Evolutionary conservation across 306 rosid species (phyloP).

Genomic region (Prunus armeniaca): DNA sequence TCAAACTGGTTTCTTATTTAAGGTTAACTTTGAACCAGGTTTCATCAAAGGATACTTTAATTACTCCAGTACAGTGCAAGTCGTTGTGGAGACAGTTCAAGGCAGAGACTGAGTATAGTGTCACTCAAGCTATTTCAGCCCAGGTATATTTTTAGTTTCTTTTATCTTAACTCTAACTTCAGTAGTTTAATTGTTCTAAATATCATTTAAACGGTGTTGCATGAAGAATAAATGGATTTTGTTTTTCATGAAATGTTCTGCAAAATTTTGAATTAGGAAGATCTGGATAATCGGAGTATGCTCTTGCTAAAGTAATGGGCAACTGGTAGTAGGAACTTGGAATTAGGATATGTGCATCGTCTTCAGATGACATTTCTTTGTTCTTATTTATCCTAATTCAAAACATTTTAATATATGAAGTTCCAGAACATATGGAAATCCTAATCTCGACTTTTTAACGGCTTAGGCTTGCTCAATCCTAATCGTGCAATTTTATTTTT

Average conservation of each 20-base stretch:
- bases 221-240: background rate
- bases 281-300: background rate
- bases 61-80: conserved; percentile 84
- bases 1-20: conserved; percentile 17
- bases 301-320: background rate
- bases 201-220: background rate
- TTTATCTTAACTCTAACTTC: background rate
- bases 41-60: conserved; percentile 50
- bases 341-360: background rate
- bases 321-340: background rate
- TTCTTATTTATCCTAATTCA: background rate
- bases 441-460: background rate
- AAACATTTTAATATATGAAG: background rate
- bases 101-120: conserved; percentile 69
- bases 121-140: conserved; percentile 84
- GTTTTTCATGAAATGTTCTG: background rate
- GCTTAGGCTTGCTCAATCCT: background rate
- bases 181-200: background rate
- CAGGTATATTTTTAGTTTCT: conserved; percentile 46
- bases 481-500: background rate
- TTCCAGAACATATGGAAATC: background rate
- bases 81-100: conserved; percentile 90
- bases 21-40: conserved; percentile 44
- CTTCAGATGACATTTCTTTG: background rate
- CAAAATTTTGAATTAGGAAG: background rate